phyloP scores from a whole-genome alignment of 257 asterid species.

The Solanum sparsipilum region DNA sequence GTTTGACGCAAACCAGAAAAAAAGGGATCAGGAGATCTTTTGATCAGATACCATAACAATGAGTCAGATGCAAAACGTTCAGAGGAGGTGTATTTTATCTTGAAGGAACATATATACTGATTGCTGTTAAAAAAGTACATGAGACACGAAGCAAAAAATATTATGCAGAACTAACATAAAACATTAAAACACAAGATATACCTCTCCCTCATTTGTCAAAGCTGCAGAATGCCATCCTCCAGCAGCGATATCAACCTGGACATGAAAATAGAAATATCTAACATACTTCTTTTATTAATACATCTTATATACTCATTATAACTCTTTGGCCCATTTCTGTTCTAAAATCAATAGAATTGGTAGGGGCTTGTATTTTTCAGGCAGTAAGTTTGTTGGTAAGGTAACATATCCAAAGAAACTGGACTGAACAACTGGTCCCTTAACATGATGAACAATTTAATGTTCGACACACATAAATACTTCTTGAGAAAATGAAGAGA shows the following conservation, averaged over 20 bases:
- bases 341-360: not conserved
- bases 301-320: not conserved
- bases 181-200: slow-evolving; percentile 7
- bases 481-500: not conserved
- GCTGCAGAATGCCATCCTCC: slow-evolving; percentile 99
- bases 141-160: not conserved
- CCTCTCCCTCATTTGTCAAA: slow-evolving; percentile 93
- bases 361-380: not conserved
- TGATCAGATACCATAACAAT: not conserved
- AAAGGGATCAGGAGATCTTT: not conserved
- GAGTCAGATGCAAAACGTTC: not conserved
- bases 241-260: slow-evolving; percentile 95
- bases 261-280: slow-evolving; percentile 2
- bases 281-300: slow-evolving; percentile 1
- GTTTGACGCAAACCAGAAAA: not conserved
- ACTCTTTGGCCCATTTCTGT: not conserved
- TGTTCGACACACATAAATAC: not conserved
- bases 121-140: not conserved
- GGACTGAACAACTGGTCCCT: not conserved
- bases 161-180: not conserved
- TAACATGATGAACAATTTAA: not conserved
- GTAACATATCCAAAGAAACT: not conserved
- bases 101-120: not conserved
- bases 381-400: not conserved
- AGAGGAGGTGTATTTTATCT: not conserved